Evolutionary conservation across 768 basidiomycete species (phyloP).

Genomic region (Leccinum arenicola): DNA sequence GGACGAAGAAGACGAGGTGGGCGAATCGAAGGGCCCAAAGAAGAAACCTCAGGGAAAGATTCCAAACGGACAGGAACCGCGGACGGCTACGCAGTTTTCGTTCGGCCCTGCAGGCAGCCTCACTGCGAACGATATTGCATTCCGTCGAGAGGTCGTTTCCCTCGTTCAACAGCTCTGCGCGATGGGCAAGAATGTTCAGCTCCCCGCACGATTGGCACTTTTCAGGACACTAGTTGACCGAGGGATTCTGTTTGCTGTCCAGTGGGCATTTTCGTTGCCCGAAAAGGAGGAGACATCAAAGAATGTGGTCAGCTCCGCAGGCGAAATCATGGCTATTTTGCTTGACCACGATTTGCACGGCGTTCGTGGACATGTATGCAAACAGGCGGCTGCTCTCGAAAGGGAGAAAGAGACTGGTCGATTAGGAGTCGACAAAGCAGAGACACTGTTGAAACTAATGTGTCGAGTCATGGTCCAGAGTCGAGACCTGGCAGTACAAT

Average conservation of each 20-base stretch:
- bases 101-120: slow-evolving; percentile 56
- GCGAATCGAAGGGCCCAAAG: slow-evolving; percentile 30
- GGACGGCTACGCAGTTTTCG: slow-evolving; percentile 39
- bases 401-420: slow-evolving; percentile 57
- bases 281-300: slow-evolving; percentile 51
- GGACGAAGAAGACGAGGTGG: slow-evolving; percentile 26
- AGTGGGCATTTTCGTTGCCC: slow-evolving; percentile 81
- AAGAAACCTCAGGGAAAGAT: slow-evolving; percentile 42
- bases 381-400: slow-evolving; percentile 72
- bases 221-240: slow-evolving; percentile 87
- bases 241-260: slow-evolving; percentile 85
- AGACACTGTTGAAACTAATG: slow-evolving; percentile 73
- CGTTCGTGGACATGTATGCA: slow-evolving; percentile 80
- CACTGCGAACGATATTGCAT: slow-evolving; percentile 50
- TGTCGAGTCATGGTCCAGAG: slow-evolving; percentile 77
- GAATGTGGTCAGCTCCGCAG: slow-evolving; percentile 73
- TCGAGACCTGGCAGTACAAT: slow-evolving; percentile 83
- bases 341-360: slow-evolving; percentile 91
- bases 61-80: slow-evolving; percentile 26
- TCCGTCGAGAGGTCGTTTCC: slow-evolving; percentile 74
- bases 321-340: slow-evolving; percentile 80
- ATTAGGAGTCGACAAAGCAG: slow-evolving; percentile 58
- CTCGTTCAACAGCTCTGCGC: slow-evolving; percentile 90
- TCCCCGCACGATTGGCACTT: slow-evolving; percentile 78
- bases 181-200: slow-evolving; percentile 96